Evolutionary conservation across 129 eudicot species (phyloP).

Genomic region (Heracleum sosnowskyi): DNA sequence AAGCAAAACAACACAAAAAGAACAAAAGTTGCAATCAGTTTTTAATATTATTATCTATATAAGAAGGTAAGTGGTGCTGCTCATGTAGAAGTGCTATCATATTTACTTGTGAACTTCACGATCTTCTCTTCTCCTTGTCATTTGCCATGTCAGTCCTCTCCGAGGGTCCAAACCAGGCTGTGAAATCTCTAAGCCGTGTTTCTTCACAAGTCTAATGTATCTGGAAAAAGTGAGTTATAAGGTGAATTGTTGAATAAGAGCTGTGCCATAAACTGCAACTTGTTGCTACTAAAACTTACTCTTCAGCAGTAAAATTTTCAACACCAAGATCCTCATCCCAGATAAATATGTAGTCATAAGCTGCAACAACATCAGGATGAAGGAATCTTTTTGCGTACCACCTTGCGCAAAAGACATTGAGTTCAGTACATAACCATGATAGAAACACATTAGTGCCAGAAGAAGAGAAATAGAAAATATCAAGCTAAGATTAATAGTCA

Average conservation of each 20-base stretch:
- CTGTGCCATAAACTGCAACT: neutral
- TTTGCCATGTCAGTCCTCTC: slow-evolving; percentile 2
- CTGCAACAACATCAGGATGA: slow-evolving; percentile 9
- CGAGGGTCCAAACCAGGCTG: slow-evolving; percentile 8
- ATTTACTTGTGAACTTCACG: neutral
- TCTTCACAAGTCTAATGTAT: slow-evolving; percentile 1
- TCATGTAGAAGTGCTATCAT: neutral
- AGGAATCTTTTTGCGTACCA: slow-evolving; percentile 6
- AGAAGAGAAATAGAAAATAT: neutral
- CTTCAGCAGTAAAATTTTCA: neutral
- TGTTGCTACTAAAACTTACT: neutral
- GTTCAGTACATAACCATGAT: neutral
- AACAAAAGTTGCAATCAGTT: neutral
- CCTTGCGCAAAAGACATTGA: neutral
- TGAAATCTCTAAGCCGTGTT: neutral
- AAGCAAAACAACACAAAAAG: neutral
- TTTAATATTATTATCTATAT: neutral
- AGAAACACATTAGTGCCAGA: neutral
- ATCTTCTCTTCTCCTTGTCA: slow-evolving; percentile 4
- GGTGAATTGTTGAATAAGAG: neutral
- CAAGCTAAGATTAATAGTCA: neutral
- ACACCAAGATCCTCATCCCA: slow-evolving; percentile 10
- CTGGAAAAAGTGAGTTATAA: neutral
- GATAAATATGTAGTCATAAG: slow-evolving; percentile 8
- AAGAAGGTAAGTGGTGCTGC: neutral